Conservation (phyloP, 208 protist genomes). For the Acanthamoeba castellanii region DNA sequence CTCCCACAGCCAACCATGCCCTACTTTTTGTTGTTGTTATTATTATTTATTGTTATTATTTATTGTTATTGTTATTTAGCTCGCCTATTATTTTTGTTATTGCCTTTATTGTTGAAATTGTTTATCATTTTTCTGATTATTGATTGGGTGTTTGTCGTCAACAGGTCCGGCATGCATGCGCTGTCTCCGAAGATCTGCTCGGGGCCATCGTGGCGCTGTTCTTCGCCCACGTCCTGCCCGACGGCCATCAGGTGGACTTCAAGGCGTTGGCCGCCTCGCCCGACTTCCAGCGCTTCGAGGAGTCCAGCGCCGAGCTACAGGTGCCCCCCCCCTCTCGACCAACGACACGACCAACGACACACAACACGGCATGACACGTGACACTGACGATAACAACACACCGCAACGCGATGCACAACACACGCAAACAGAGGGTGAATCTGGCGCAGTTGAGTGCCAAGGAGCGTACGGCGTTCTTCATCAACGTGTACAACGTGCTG, state of each 20-base stretch:
- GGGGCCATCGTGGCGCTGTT: slow-evolving; percentile 27
- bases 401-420: background rate
- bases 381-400: no score
- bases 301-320: slow-evolving; percentile 33
- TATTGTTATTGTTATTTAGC: no score
- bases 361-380: no score
- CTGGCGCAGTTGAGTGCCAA: background rate
- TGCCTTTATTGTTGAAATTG: no score
- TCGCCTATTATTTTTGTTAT: no score
- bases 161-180: background rate
- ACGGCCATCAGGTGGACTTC: slow-evolving; percentile 23
- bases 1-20: no score
- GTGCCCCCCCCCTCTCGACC: background rate
- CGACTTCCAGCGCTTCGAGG: slow-evolving; percentile 34
- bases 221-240: slow-evolving; percentile 37
- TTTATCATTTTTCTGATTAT: no score
- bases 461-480: slow-evolving; percentile 68
- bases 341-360: no score
- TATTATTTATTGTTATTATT: no score
- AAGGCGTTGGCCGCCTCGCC: slow-evolving; percentile 1
- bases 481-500: slow-evolving; percentile 70
- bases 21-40: background rate
- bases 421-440: background rate
- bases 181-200: background rate
- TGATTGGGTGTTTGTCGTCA: background rate